These are phyloP conservation scores for Umbelopsis sp. DNA, from an alignment of 371 early-diverging fungal species.

Conservation along the genomic window DNA sequence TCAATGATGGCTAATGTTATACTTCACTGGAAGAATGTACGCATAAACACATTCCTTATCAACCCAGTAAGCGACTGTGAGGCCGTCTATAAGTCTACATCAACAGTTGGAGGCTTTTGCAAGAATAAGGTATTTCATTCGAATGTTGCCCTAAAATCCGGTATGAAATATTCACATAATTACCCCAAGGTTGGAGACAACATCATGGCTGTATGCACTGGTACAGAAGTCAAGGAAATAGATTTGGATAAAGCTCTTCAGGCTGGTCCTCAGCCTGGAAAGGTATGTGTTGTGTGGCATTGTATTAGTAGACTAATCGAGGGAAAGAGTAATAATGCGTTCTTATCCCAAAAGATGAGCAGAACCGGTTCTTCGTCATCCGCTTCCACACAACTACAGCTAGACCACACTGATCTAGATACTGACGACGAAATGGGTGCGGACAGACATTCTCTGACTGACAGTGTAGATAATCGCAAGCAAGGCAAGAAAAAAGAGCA, in stretches of 20 bases:
- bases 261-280: conserved; percentile 24
- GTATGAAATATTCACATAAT: neutral
- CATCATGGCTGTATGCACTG: conserved; percentile 55
- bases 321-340: neutral
- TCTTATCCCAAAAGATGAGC: neutral
- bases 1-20: neutral
- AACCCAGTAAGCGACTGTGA: conserved; percentile 1
- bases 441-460: conserved; percentile 34
- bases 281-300: conserved; percentile 11
- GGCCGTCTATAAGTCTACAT: conserved; percentile 33
- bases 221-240: conserved; percentile 61
- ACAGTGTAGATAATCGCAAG: conserved; percentile 23
- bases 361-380: conserved; percentile 2
- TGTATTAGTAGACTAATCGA: no score
- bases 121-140: conserved; percentile 29
- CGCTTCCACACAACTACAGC: conserved; percentile 34
- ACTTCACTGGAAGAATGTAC: neutral
- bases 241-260: conserved; percentile 38
- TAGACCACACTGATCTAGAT: conserved; percentile 50
- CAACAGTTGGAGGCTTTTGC: conserved; percentile 33
- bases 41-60: conserved; percentile 4
- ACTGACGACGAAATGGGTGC: conserved; percentile 58
- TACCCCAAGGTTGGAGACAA: conserved; percentile 20
- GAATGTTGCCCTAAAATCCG: neutral
- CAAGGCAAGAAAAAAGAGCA: conserved; percentile 9